A percentile compares a stretch with the other conserved stretches of the same genome.
phyloP scores from a whole-genome alignment of 306 rosid genomes.

The Hippophae gyantsensis region DNA sequence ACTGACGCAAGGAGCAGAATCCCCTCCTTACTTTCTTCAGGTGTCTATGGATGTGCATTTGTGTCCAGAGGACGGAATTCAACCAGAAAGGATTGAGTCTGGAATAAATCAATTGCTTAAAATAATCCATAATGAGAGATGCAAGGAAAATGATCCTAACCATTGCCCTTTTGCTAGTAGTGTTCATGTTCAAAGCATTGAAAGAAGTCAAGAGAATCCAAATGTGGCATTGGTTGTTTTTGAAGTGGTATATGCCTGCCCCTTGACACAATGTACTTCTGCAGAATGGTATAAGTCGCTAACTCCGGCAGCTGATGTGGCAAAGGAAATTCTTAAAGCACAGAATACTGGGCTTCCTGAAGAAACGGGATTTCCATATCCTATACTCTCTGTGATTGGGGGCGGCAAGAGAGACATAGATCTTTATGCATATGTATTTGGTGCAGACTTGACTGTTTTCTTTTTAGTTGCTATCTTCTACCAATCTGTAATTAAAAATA shows the following conservation, averaged over 20 bases:
- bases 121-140: conserved; percentile 56
- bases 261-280: conserved; percentile 46
- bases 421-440: conserved; percentile 88
- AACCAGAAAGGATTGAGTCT: conserved; percentile 87
- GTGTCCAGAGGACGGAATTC: conserved; percentile 98
- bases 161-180: conserved; percentile 68
- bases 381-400: conserved; percentile 77
- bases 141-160: conserved; percentile 50
- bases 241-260: conserved; percentile 83
- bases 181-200: conserved; percentile 97
- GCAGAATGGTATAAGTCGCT: conserved; percentile 73
- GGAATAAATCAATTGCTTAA: conserved; percentile 81
- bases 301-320: conserved; percentile 91
- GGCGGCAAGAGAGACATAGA: conserved; percentile 91
- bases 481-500: conserved; percentile 76
- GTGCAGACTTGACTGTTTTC: conserved; percentile 83
- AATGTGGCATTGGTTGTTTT: conserved; percentile 63
- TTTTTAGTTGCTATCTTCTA: conserved; percentile 84
- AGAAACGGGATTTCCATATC: conserved; percentile 74
- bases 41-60: conserved; percentile 78
- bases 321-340: conserved; percentile 72
- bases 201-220: conserved; percentile 67
- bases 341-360: conserved; percentile 49
- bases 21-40: conserved; percentile 96
- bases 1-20: conserved; percentile 77